Percentiles rank a stretch among this genome's conserved stretches.
phyloP scores from a whole-genome alignment of 139 green algal species.

The Pedinophyceae sp. region DNA sequence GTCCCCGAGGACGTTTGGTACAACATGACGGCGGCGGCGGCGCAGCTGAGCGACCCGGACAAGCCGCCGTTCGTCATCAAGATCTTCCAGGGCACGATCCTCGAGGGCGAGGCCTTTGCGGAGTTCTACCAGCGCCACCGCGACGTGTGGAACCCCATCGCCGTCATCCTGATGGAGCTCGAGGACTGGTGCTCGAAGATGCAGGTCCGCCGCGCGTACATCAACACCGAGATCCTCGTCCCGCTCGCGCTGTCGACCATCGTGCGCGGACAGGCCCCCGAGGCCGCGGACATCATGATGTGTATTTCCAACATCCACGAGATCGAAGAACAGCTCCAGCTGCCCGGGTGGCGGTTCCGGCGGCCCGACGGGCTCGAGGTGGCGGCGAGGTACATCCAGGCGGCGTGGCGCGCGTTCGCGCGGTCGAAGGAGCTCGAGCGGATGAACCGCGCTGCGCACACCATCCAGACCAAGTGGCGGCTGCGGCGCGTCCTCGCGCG shows the following conservation, averaged over 20 bases:
- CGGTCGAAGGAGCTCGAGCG: neutral
- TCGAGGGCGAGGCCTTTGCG: neutral
- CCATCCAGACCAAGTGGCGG: neutral
- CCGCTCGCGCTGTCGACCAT: neutral
- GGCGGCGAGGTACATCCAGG: neutral
- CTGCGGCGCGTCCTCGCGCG: neutral
- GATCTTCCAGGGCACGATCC: neutral
- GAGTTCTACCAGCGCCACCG: neutral
- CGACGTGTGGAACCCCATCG: neutral
- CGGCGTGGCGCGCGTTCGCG: neutral
- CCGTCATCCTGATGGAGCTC: neutral
- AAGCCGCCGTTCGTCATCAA: neutral
- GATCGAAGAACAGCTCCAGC: neutral
- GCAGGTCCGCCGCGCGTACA: neutral
- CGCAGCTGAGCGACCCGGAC: no score
- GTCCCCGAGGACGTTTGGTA: no score
- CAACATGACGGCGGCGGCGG: no score
- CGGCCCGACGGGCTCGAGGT: neutral
- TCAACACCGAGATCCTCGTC: neutral
- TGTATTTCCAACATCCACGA: neutral
- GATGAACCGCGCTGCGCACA: neutral
- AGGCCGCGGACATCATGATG: neutral
- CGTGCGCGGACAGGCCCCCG: no score
- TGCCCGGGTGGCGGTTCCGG: neutral
- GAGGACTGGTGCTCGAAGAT: neutral